These are phyloP conservation scores for Austroboletus olivaceoglutinosus DNA, from an alignment of 1,284 basidiomycete genomes.

Conservation along the genomic window DNA sequence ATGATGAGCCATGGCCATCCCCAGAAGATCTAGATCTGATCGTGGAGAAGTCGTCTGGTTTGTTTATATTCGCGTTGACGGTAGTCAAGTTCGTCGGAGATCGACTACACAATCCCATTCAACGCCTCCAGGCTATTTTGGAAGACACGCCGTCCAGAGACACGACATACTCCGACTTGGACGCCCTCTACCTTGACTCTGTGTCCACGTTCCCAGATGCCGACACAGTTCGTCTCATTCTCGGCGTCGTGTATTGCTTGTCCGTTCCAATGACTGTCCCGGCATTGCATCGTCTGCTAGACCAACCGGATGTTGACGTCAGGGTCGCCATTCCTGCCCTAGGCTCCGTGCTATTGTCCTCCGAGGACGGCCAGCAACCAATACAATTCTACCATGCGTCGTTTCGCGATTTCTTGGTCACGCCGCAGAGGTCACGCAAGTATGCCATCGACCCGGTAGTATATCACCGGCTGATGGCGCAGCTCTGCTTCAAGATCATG, in stretches of 20 bases:
- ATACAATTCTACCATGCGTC: conserved; percentile 25
- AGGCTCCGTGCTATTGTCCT: conserved; percentile 16
- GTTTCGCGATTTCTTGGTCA: conserved; percentile 25
- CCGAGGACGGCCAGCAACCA: conserved; percentile 8
- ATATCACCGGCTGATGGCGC: conserved; percentile 16
- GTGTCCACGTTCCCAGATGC: conserved; percentile 18
- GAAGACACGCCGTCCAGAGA: conserved; percentile 1
- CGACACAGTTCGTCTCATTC: conserved; percentile 15
- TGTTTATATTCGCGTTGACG: conserved; percentile 32
- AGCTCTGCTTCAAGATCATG: conserved; percentile 21
- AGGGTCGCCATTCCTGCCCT: conserved; percentile 10
- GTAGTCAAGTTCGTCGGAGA: conserved; percentile 26
- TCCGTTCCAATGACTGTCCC: conserved; percentile 14
- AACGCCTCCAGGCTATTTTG: conserved; percentile 12
- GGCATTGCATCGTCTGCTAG: conserved; percentile 18
- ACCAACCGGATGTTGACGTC: conserved; percentile 7
- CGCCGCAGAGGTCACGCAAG: conserved; percentile 13
- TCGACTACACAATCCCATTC: conserved; percentile 4
- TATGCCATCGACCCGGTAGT: conserved; percentile 12
- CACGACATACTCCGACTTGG: conserved; percentile 2
- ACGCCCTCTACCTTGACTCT: conserved; percentile 18
- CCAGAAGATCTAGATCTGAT: conserved; percentile 17
- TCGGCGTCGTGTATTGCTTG: conserved; percentile 19
- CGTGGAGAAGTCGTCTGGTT: conserved; percentile 21
- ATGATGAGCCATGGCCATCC: conserved; percentile 16